Evolutionary conservation across 129 eudicot genomes (phyloP), one percentile per base, ranked within the genome.

Genomic region (Helichrysum umbraculigerum): DNA sequence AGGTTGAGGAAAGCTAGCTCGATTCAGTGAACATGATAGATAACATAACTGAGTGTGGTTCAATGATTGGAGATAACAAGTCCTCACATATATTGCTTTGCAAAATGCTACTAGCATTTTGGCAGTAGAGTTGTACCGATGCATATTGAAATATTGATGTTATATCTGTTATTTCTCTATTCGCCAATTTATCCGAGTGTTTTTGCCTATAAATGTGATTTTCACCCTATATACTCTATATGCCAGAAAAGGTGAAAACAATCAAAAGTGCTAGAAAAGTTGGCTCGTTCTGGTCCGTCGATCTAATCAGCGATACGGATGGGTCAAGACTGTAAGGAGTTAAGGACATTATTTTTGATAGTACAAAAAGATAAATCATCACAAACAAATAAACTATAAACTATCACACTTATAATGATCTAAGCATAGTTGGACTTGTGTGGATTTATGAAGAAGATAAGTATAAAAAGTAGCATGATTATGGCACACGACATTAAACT

Each of bases 1-100:
- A 89, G 91, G 76, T 83, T 77, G 83, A 87, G 96, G 82, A 88
- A 81, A 78, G 78, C 86, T 11, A 80, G 28, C 78, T 87, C 70
- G 19, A 71, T 57, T 76, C 88, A 68, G 76, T 83, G 73, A 81
- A 16, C 54, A 47, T 75, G 72, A 34, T 73, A 51, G 79, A 44
- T 44, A 47, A 44, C 2, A 0, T 54, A 14, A 19, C 28, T 2
- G 4, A 57, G 21, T 19, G 29, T 57, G 29, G 29, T 6, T 21
- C 28, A 5, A 3, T 57, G 62, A 19, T 6, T 57, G 28, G 28
- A 2, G 44, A 74, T 74, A 44, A 29, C 6, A 11, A 75, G 50
- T 75, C 12, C 4, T 73, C 77, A 30, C 35, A 50, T 50, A 64
- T 73, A 41, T 75, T 67, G 33, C 71, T 76, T 69, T 32, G 42